phyloP scores from a whole-genome alignment of 257 asterid genomes.

The Nicotiana knightiana region DNA sequence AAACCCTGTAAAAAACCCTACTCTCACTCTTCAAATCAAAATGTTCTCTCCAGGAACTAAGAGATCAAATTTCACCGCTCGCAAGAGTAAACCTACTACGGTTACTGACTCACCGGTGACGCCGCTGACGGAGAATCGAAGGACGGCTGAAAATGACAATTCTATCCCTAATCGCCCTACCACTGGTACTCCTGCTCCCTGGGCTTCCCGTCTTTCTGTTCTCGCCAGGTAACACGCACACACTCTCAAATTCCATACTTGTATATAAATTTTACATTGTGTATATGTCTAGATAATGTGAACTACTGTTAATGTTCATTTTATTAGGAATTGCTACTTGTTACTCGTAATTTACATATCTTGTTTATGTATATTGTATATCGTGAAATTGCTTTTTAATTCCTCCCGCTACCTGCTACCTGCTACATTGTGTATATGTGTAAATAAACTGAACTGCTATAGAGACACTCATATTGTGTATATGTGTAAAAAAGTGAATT shows the following conservation, averaged over 20 bases:
- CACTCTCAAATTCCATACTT: neutral
- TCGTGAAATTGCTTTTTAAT: too few relatives aligned
- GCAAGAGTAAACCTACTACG: constrained; percentile 31
- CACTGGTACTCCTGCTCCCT: constrained; percentile 93
- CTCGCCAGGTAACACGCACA: constrained; percentile 51
- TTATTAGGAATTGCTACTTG: neutral
- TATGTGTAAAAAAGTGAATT: neutral
- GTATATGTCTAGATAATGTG: neutral
- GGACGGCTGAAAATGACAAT: constrained; percentile 30
- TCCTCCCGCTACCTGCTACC: too few relatives aligned
- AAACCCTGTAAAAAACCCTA: constrained; percentile 31
- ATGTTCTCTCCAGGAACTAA: constrained; percentile 84
- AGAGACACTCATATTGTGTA: neutral
- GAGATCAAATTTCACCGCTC: constrained; percentile 46
- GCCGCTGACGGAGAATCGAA: constrained; percentile 49
- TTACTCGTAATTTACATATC: neutral
- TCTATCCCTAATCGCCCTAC: constrained; percentile 63
- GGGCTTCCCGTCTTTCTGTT: constrained; percentile 88
- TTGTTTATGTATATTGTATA: too few relatives aligned
- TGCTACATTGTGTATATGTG: too few relatives aligned
- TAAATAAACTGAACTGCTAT: too few relatives aligned
- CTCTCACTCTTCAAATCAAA: neutral
- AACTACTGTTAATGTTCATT: neutral
- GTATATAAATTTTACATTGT: neutral
- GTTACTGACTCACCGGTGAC: constrained; percentile 33